phyloP scores from a whole-genome alignment of 169 alveolate species.

The Theileria luwenshuni region DNA sequence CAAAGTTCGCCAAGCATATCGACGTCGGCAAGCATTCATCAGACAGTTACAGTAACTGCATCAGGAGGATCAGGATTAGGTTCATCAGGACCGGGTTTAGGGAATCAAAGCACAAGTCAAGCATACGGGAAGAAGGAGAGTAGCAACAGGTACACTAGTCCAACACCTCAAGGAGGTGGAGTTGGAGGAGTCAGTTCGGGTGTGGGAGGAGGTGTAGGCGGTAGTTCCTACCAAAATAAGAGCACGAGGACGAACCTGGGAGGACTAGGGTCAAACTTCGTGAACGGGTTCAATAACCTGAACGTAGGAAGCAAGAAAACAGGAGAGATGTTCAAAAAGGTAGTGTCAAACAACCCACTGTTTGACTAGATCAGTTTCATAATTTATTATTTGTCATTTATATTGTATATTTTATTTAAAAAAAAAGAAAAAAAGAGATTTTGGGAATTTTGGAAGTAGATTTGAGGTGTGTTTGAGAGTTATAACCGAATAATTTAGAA shows the following conservation, averaged over 20 bases:
- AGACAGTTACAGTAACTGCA: neutral
- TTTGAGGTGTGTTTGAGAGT: no score
- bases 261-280: slow-evolving; percentile 3
- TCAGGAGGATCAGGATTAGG: neutral
- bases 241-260: slow-evolving; percentile 2
- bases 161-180: neutral
- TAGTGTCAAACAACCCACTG: slow-evolving; percentile 33
- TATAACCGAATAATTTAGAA: no score
- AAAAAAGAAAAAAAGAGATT: no score
- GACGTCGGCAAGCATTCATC: neutral
- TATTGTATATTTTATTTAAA: no score
- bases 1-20: neutral
- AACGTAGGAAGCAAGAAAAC: neutral
- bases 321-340: slow-evolving; percentile 3
- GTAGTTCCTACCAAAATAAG: neutral
- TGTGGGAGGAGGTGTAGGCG: neutral
- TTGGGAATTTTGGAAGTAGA: no score
- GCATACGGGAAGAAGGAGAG: neutral
- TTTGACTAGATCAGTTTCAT: slow-evolving; percentile 17
- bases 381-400: no score
- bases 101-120: neutral
- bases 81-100: neutral
- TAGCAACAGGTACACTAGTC: neutral
- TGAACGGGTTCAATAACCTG: slow-evolving; percentile 11
- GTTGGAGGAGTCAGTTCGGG: neutral